Evolutionary conservation across 495 filamentous ascomycete species (phyloP), one percentile per base, ranked within the genome.

Genomic region (Penicillium maclennaniae): DNA sequence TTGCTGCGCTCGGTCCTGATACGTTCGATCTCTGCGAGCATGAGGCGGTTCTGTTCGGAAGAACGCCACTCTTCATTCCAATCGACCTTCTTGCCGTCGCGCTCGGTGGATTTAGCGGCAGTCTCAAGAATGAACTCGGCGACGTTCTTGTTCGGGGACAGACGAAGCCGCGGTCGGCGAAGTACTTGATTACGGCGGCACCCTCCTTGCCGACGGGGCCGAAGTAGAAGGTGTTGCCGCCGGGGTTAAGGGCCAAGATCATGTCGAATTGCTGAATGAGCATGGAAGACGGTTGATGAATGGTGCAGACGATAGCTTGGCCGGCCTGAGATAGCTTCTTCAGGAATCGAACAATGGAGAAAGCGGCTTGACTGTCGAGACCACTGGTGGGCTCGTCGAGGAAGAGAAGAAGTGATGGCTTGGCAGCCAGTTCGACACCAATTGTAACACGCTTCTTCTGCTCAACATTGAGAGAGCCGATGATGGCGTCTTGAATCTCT

Each of bases 121-220:
- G 85, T 87, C 58, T 95, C 88, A 3, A 96, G 77, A 34, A 96
- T 87, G 68, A 91, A 92, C 63, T 95, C 91, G 25, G 91, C 91
- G 12, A 89, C 79, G 65, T 95, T 95, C 72, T 87, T 85, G 6
- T 73, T 67, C 0, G 81, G 78, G 80, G 80, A 56, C 83, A 87
- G 15, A 77, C 62, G 28, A 80, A 77, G 27, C 84, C 86, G 46
- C 79, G 75, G 21, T 81, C 71, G 7, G 72, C 81, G 53, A 89
- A 89, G 67, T 88, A 89, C 36, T 84, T 79, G 60, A 81, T 81
- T 7, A 88, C 79, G 19, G 75, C 72, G 9, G 69, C 59, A 8
- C 83, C 83, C n/a, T 83, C 81, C 3, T 83, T 73, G 36, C 87
- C 87, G 25, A 88, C 80, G 6, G 82, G 79, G 1, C 87, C 87